Evolutionary conservation across 2,329 filamentous ascomycete species (phyloP).

Genomic region (Colletotrichum sojae): DNA sequence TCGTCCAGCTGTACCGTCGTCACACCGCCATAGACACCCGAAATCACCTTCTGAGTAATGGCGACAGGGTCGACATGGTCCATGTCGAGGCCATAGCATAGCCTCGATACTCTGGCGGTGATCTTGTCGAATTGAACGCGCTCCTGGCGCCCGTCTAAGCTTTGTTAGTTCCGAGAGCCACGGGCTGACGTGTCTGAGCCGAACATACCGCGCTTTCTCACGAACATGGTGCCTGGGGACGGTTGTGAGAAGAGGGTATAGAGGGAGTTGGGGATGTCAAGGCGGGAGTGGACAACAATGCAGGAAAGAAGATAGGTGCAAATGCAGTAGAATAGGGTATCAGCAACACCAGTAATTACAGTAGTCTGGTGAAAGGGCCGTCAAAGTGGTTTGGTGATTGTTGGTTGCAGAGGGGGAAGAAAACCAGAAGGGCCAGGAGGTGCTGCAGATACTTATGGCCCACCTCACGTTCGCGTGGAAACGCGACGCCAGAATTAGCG

Average conservation of each 20-base stretch:
- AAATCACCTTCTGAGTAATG: constrained; percentile 99
- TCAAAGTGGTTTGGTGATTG: constrained; percentile 24
- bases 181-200: constrained; percentile 1
- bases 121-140: constrained; percentile 99
- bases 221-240: constrained; percentile 65
- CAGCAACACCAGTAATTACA: constrained; percentile 19
- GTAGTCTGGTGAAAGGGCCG: constrained; percentile 9
- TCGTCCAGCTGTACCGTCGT: constrained; percentile 97
- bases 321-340: constrained; percentile 25
- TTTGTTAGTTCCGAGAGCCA: constrained; percentile 2
- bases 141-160: constrained; percentile 96
- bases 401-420: constrained; percentile 28
- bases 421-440: constrained; percentile 20
- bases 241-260: constrained; percentile 19
- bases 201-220: constrained; percentile 73
- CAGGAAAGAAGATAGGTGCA: constrained; percentile 1
- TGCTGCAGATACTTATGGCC: constrained; percentile 41
- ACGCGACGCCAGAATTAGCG: constrained; percentile 42
- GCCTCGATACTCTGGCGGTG: constrained; percentile 95
- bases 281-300: constrained; percentile 3
- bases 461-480: constrained; percentile 38
- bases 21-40: constrained; percentile 98
- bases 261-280: not conserved
- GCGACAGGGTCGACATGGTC: constrained; percentile 97
- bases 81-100: constrained; percentile 97